Evolutionary conservation across 306 rosid species (phyloP), one percentile per base, ranked within the genome.

Genomic region (Prunus fruticosa): DNA sequence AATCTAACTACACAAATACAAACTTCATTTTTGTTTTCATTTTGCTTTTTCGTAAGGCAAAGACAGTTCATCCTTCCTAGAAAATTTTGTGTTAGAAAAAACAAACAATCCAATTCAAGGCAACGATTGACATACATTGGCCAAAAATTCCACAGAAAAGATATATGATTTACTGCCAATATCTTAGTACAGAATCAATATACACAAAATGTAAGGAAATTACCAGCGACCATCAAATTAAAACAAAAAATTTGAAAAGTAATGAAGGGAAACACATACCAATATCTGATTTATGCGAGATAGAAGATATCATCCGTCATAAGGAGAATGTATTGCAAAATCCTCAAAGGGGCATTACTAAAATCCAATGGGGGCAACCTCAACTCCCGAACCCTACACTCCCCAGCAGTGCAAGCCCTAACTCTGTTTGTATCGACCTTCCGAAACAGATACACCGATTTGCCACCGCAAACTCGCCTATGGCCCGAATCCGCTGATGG

Each of bases 321-420:
- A 61, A 89, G 84, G 76, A 89, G 82, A 84, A 89, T 86, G 88
- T 89, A 89, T 86, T 89, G 94, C 90, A 89, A 82, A 79, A 89
- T 89, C 81, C 87, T 65, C 81, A 89, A 53, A 72, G 94, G 94
- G 27, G 91, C 90, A 82, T 89, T 89, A 51, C 84, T 74, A 70
- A 89, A 89, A 81, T 89, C 90, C 86, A 89, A 82, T 15, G 80
- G 80, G 0, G 94, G 94, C 81, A 89, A 72, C 56, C 89, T 89
- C 76, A 89, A 60, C 69, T 89, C 93, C 78, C 91, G 82, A 3
- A 87, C 77, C 74, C 93, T 83, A 20, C 79, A 87, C 3, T 82
- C 83, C 41, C 88, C 88, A 32, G 32, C 80, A 1, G 69, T 58
- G 22, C 84, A 77, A 54, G 78, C 74, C 50, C 86, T 83, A 41